Base-by-base conservation (phyloP, 495 filamentous ascomycete genomes). In the Echria macrotheca region DNA sequence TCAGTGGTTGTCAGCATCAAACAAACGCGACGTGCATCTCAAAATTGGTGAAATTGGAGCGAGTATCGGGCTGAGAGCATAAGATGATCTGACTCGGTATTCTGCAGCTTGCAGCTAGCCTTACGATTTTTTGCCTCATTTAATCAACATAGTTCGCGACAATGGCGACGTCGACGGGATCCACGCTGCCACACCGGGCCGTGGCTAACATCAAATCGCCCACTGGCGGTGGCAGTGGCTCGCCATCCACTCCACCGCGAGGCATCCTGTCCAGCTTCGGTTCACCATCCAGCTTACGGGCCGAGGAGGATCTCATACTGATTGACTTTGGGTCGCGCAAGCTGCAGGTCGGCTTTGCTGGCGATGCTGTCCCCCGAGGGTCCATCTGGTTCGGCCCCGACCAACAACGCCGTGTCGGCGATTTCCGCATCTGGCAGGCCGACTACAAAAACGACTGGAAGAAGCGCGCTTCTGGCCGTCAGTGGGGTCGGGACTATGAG, bases 261-360 rank as follows among this genome's bases (percentile, higher is more conserved):
- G 67, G 70, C 10, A 63, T 81, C 22, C 68, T 77, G 25, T 80
- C 84, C 24, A 73, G 80, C 44, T 88, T 83, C 56, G 83, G 82
- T 7, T 88, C 87, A 0, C 85, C 87, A 0, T 79, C 83, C 19
- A 79, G 80, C 43, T 82, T 86, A 37, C 87, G 90, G 31, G 79
- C 79, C 47, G 86, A 95, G 59, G 93, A 96, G 59, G 91, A 96
- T 54, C 69, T 79, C 5, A 58, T 96, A 10, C 75, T 98, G 39
- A 73, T 96, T 36, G 90, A 96, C 58, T 68, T 97, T 53, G 91
- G 89, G 4, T 75, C 84, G 4, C 76, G 91, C 40, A 85, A 82
- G 69, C 60, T 98, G 9, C 82, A 86, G 25, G 83, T 86, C 14
- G 93, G 93, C 3, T 91, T 95, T 58, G 85, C 89, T 22, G 89